Conservation (phyloP, 768 basidiomycete species). For the Termitomyces titanicus region DNA sequence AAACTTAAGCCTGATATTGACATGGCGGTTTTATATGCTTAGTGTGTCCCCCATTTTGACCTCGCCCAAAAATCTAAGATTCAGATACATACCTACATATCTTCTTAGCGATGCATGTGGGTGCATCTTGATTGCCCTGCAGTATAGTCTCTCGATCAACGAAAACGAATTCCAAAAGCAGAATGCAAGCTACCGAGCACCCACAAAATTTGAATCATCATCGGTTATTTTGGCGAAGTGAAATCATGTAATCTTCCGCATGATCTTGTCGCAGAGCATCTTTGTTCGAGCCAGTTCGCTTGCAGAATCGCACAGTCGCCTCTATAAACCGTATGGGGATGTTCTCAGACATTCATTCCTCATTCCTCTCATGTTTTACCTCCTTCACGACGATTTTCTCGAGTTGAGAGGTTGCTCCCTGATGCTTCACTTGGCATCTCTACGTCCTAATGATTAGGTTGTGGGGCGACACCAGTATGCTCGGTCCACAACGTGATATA, state of each 20-base stretch:
- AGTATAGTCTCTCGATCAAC: conserved; percentile 1
- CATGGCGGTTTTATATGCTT: conserved; percentile 7
- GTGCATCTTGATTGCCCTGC: not conserved
- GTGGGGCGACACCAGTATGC: not conserved
- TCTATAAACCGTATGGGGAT: not conserved
- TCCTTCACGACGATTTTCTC: not conserved
- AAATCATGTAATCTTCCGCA: not conserved
- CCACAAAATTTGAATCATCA: not conserved
- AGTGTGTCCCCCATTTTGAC: not conserved
- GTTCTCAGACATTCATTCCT: too few relatives aligned
- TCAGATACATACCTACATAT: too few relatives aligned
- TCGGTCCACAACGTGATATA: not conserved
- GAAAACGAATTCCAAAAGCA: conserved; percentile 7
- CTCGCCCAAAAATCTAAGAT: too few relatives aligned
- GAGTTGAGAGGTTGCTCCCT: too few relatives aligned
- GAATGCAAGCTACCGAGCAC: not conserved
- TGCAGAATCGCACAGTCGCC: not conserved
- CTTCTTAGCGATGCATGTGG: not conserved
- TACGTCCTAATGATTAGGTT: not conserved
- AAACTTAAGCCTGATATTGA: not conserved
- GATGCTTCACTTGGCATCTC: not conserved
- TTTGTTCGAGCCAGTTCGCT: not conserved
- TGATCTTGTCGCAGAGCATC: not conserved
- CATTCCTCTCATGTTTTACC: too few relatives aligned
- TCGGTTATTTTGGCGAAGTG: not conserved